Percentiles rank a stretch among this genome's conserved stretches.
Conservation (phyloP, 2,329 filamentous ascomycete genomes). For the Ascochyta lentis region DNA sequence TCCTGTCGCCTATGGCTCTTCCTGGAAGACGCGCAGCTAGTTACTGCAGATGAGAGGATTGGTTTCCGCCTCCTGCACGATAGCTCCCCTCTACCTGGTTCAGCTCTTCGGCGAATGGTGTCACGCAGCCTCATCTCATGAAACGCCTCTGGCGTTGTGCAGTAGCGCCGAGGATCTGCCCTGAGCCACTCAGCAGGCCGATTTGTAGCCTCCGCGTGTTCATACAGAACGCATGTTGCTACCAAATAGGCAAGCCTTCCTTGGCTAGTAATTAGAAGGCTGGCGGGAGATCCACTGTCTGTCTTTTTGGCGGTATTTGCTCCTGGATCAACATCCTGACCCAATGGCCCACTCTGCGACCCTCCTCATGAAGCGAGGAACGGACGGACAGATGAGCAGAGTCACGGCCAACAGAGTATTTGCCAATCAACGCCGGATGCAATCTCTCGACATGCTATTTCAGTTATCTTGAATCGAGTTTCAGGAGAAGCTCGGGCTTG, state of each 20-base stretch:
- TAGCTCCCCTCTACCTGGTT: conserved; percentile 35
- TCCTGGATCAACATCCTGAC: conserved; percentile 21
- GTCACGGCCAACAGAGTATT: conserved; percentile 20
- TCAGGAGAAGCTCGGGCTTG: conserved; percentile 38
- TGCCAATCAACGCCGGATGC: not conserved
- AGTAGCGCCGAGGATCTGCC: conserved; percentile 26
- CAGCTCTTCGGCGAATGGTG: conserved; percentile 33
- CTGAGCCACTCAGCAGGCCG: conserved; percentile 15
- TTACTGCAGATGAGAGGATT: conserved; percentile 32
- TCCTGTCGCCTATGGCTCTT: conserved; percentile 22
- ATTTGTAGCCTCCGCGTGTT: conserved; percentile 28
- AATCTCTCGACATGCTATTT: conserved; percentile 1
- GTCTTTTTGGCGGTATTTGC: conserved; percentile 23
- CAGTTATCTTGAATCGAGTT: not conserved
- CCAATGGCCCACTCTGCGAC: conserved; percentile 32
- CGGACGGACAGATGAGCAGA: conserved; percentile 15
- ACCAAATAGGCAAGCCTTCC: conserved; percentile 25
- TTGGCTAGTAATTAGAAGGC: conserved; percentile 24
- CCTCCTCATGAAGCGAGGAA: conserved; percentile 25
- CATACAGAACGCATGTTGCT: conserved; percentile 23
- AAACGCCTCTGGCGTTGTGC: conserved; percentile 26
- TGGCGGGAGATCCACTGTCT: conserved; percentile 29
- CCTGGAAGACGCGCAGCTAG: conserved; percentile 31
- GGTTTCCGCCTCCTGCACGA: conserved; percentile 27
- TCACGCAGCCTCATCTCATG: conserved; percentile 41